Evolutionary conservation across 108 stramenopile species (phyloP), one percentile per base, ranked within the genome.

Genomic region (Phaeodactylum tricornutum): DNA sequence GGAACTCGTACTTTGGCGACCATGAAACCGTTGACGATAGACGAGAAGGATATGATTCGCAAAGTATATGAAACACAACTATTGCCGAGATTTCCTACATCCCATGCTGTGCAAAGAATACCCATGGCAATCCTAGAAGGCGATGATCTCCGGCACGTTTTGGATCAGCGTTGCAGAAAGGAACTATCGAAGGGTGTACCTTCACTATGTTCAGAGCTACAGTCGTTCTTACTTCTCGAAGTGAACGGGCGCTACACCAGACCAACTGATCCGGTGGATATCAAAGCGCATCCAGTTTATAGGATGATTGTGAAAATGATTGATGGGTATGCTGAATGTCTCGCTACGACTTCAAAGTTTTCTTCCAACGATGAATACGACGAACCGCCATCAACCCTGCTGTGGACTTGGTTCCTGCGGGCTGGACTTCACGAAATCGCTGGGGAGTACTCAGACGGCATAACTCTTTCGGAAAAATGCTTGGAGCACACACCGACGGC

Each of bases 401-500:
- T 95, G 21, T 97, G 95, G 96, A 52, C 87, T 14, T 76, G 75
- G 73, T 97, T 78, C 56, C 66, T 97, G 6, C 51, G 83, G 24
- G 70, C 83, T 15, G 77, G 87, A 23, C 72, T 94, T 6, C 81
- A 83, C 34, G 92, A 92, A 52, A 55, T 73, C 40, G 66, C 67
- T 32, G 95, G 80, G 3, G 77, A 86, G 50, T 86, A 92, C 35
- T 40, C 47, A 4, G 66, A 80, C 34, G 96, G 81, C 4, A 56
- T 86, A 20, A 67, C 56, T 0, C 47, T 82, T 1, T 58, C 96
- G 23, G 94, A 97, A 45, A 71, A 86, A 48, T 93, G 87, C 61
- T 53, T 95, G 7, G 77, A 75, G 33, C 93, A 94, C 44, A 92
- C 90, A 28, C 93, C 95, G n/a, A 81, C 92, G 30, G 78, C 62